Conservation (phyloP, 2,329 filamentous ascomycete species). For the Orbilia javanica region DNA sequence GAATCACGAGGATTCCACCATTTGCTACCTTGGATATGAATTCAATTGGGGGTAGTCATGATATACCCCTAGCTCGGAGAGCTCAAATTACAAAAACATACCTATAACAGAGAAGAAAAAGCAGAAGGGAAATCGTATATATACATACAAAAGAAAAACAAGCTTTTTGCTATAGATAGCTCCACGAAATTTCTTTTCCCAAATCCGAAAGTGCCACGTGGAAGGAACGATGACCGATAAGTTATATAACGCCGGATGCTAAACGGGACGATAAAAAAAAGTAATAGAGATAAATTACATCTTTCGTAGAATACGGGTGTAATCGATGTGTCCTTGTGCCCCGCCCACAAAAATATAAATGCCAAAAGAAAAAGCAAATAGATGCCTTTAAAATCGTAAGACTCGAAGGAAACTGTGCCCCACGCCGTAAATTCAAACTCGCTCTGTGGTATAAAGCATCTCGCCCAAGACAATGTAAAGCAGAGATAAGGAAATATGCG, state of each 20-base stretch:
- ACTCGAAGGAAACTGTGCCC: constrained; percentile 6
- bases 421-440: constrained; percentile 41
- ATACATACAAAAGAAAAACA: constrained; percentile 12
- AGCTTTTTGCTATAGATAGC: constrained; percentile 6
- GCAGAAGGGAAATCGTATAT: constrained; percentile 17
- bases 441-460: constrained; percentile 32
- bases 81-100: not conserved
- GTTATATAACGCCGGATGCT: constrained; percentile 37
- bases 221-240: constrained; percentile 13
- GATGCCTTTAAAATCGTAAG: constrained; percentile 5
- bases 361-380: not conserved
- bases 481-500: not conserved
- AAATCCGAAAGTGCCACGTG: constrained; percentile 1
- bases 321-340: constrained; percentile 9
- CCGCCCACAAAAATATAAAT: not conserved
- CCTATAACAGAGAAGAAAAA: not conserved
- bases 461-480: no score
- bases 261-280: not conserved
- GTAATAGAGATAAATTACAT: constrained; percentile 7
- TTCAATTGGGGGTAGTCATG: not conserved
- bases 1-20: not conserved
- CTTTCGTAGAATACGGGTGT: constrained; percentile 7
- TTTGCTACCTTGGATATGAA: not conserved
- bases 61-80: not conserved
- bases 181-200: constrained; percentile 18